Percentiles rank a stretch among this genome's conserved stretches.
Evolutionary conservation across 306 rosid species (phyloP).

Genomic region (Malus asiatica): DNA sequence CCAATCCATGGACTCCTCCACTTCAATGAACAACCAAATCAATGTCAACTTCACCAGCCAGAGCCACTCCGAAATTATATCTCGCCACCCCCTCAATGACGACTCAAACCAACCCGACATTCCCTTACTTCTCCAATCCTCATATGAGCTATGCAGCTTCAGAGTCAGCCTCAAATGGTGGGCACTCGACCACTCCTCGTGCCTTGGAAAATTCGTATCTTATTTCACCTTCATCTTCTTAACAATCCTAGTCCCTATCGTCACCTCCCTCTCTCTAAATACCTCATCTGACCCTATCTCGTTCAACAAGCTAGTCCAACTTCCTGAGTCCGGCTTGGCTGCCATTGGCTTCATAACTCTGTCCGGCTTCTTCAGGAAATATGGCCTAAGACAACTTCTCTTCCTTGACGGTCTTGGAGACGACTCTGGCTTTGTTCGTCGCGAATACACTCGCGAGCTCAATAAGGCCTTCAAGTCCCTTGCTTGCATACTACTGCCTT

Average conservation of each 20-base stretch:
- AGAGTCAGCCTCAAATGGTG: slow-evolving; percentile 71
- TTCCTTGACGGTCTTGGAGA: slow-evolving; percentile 56
- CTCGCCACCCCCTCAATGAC: neutral
- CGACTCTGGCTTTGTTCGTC: slow-evolving; percentile 40
- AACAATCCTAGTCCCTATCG: slow-evolving; percentile 46
- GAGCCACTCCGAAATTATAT: no score
- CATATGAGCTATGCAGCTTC: slow-evolving; percentile 58
- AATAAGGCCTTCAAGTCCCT: slow-evolving; percentile 63
- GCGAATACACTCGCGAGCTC: slow-evolving; percentile 51
- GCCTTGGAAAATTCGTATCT: slow-evolving; percentile 43
- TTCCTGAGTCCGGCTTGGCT: slow-evolving; percentile 69
- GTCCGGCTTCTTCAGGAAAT: slow-evolving; percentile 45
- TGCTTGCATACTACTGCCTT: slow-evolving; percentile 55
- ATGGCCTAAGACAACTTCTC: slow-evolving; percentile 68
- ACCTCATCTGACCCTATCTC: slow-evolving; percentile 46
- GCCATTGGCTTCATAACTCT: slow-evolving; percentile 57
- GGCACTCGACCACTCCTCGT: slow-evolving; percentile 76
- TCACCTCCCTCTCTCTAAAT: slow-evolving; percentile 29
- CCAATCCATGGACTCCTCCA: neutral
- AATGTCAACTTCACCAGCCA: neutral
- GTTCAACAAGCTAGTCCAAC: slow-evolving; percentile 68
- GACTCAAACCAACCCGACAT: slow-evolving; percentile 6
- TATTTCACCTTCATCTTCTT: slow-evolving; percentile 44
- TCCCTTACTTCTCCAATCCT: slow-evolving; percentile 56
- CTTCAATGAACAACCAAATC: neutral